Percentiles rank a stretch among this genome's conserved stretches.
Evolutionary conservation across 2,329 filamentous ascomycete species (phyloP).

Genomic region (Geosmithia putterillii): DNA sequence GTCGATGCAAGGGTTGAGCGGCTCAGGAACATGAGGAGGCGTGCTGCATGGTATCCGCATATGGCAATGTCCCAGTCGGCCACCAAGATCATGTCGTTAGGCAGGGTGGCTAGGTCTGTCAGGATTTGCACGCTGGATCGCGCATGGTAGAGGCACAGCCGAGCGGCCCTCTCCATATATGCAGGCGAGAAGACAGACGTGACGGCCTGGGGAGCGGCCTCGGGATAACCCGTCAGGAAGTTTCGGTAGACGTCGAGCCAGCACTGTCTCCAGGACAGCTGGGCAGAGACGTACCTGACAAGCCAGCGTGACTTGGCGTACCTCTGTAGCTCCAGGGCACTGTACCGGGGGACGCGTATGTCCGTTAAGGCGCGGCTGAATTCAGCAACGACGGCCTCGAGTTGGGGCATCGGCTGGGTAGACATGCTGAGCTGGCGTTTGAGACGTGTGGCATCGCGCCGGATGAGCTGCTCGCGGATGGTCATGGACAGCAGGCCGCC

Average conservation of each 20-base stretch:
- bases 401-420: neutral
- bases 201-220: conserved; percentile 18
- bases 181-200: conserved; percentile 10
- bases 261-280: conserved; percentile 23
- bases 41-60: conserved; percentile 27
- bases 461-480: conserved; percentile 8
- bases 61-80: conserved; percentile 29
- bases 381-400: conserved; percentile 5
- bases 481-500: conserved; percentile 6
- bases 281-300: conserved; percentile 3
- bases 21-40: conserved; percentile 21
- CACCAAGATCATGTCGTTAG: conserved; percentile 14
- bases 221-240: conserved; percentile 25
- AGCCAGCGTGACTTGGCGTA: conserved; percentile 7
- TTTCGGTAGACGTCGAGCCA: conserved; percentile 30
- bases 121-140: conserved; percentile 20
- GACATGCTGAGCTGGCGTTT: conserved; percentile 5
- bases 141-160: conserved; percentile 22
- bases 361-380: conserved; percentile 2
- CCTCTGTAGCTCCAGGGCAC: neutral
- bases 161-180: conserved; percentile 16
- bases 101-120: conserved; percentile 11
- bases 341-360: conserved; percentile 3
- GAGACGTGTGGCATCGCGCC: conserved; percentile 10
- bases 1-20: conserved; percentile 6